Evolutionary conservation across 2,329 filamentous ascomycete genomes (phyloP).

Genomic region (Aspergillus phoenicis): DNA sequence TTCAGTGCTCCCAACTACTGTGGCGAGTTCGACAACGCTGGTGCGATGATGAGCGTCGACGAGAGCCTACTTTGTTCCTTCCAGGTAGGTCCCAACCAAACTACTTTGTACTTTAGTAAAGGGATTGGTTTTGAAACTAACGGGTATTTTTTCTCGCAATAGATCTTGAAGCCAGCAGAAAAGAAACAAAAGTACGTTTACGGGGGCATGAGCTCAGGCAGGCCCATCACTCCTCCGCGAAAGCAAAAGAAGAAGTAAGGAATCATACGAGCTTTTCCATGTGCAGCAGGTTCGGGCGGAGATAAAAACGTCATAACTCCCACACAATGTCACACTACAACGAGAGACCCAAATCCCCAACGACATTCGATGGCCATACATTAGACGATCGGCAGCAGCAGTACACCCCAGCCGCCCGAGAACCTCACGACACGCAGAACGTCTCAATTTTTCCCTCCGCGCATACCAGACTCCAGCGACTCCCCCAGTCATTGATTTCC

Average conservation of each 20-base stretch:
- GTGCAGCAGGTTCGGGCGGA: constrained; percentile 91
- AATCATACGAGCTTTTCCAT: constrained; percentile 71
- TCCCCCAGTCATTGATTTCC: constrained; percentile 17
- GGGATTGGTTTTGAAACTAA: not conserved
- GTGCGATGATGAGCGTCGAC: constrained; percentile 99
- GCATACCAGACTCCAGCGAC: constrained; percentile 27
- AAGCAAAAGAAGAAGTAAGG: constrained; percentile 71
- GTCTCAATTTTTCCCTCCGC: constrained; percentile 20
- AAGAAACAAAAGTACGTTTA: constrained; percentile 99
- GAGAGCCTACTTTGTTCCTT: constrained; percentile 98
- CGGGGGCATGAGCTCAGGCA: constrained; percentile 70
- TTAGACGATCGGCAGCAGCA: constrained; percentile 29
- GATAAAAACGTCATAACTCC: constrained; percentile 61
- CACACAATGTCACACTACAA: constrained; percentile 28
- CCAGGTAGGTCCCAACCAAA: constrained; percentile 66
- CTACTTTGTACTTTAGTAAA: not conserved
- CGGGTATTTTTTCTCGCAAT: constrained; percentile 21
- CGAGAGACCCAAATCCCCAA: constrained; percentile 28
- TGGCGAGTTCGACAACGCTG: constrained; percentile 98
- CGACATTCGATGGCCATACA: constrained; percentile 31
- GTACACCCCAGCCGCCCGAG: constrained; percentile 22
- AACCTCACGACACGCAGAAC: constrained; percentile 26
- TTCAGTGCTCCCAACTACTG: constrained; percentile 99
- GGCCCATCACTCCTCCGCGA: constrained; percentile 70
- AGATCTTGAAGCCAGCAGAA: constrained; percentile 99